Evolutionary conservation across 805 yeast species (phyloP), one percentile per base, ranked within the genome.

Genomic region (Candida qinlingensis): DNA sequence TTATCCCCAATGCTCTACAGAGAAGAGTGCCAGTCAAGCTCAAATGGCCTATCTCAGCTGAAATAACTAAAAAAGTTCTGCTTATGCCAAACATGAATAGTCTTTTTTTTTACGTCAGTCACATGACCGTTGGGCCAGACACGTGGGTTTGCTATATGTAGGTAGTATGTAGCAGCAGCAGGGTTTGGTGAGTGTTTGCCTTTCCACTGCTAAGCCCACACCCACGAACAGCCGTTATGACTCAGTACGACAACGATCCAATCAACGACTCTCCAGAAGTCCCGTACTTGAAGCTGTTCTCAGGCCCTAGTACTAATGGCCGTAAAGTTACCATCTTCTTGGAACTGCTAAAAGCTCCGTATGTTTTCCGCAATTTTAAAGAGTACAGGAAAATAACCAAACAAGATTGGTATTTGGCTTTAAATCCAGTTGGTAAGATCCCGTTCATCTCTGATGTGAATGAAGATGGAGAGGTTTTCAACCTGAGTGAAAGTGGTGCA

Each of bases 401-500:
- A 57, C 73, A 74, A 56, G 75, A 69, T 5, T 77, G 83, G 82
- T 82, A 68, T 54, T 60, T 79, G 45, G 69, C 75, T 49, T 62
- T 79, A 55, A 80, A 81, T 58, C 81, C 83, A 31, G 78, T 78
- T 54, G 86, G 87, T 19, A 68, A 81, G 59, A 75, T 83, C 48
- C 88, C 88, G 34, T 71, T 80, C 0, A 60, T 83, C 30, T 68
- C 58, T 41, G 72, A 68, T 19, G 65, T 58, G 19, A 54, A 62
- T 40, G 42, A 51, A 8, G 50, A 74, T 6, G 82, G 80, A 11
- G 59, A 71, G 31, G 58, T 56, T 2, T 67, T 70, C 45, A 67
- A 75, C 36, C 59, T 83, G 31, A 71, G 73, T 49, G 87, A 83
- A 64, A 71, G 80, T 41, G 87, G 79, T 33, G 85, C 87, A 4